phyloP scores from a whole-genome alignment of 306 rosid genomes.

The Citrullus colocynthis region DNA sequence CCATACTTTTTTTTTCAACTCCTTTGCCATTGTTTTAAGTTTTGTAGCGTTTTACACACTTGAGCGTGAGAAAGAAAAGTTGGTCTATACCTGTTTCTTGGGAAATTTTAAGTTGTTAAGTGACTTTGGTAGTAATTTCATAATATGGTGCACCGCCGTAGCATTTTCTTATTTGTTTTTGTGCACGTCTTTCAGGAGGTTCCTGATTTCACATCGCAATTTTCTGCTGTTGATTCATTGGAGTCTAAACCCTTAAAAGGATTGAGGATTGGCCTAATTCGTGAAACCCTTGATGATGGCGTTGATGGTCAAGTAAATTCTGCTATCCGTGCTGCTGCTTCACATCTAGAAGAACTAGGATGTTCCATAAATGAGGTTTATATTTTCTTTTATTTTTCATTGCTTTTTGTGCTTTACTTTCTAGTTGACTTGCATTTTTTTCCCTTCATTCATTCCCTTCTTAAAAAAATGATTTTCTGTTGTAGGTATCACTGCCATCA shows the following conservation, averaged over 20 bases:
- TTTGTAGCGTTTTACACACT: neutral
- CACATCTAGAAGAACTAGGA: constrained; percentile 87
- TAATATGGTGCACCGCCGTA: neutral
- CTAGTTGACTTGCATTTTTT: neutral
- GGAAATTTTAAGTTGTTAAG: neutral
- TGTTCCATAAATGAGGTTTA: constrained; percentile 69
- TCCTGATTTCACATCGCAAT: constrained; percentile 44
- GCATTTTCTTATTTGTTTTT: neutral
- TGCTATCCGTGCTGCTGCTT: constrained; percentile 66
- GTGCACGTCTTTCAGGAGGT: constrained; percentile 47
- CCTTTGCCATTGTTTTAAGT: neutral
- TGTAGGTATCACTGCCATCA: constrained; percentile 83
- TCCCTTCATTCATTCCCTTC: neutral
- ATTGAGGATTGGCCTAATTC: constrained; percentile 68
- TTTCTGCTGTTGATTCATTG: constrained; percentile 28
- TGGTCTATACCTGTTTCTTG: neutral
- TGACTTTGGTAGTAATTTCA: neutral
- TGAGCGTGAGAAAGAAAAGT: neutral
- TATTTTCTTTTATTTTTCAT: constrained; percentile 7
- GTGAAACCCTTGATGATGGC: constrained; percentile 79
- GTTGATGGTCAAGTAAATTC: constrained; percentile 67
- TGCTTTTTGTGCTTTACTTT: constrained; percentile 10
- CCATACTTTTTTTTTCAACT: neutral
- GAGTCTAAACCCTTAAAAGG: constrained; percentile 87
- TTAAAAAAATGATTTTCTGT: constrained; percentile 4